Evolutionary conservation across 495 filamentous ascomycete species (phyloP).

Genomic region (Hypoxylon cercidicola): DNA sequence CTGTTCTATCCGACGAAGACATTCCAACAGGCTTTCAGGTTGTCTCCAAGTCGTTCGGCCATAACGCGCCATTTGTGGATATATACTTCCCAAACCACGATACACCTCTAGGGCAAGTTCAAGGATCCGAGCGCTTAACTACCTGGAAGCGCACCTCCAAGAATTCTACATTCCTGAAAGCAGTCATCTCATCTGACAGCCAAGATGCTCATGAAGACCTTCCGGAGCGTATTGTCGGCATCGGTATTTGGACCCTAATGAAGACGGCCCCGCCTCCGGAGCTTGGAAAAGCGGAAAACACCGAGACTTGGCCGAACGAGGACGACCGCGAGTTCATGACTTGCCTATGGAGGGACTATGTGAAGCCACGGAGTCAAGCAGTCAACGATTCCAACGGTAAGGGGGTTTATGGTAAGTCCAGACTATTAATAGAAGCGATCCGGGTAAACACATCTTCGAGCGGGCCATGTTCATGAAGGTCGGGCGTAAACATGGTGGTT

Average conservation of each 20-base stretch:
- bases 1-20: slow-evolving; percentile 29
- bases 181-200: slow-evolving; percentile 2
- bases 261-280: slow-evolving; percentile 31
- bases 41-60: slow-evolving; percentile 35
- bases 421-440: too few relatives aligned
- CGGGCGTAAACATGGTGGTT: too few relatives aligned
- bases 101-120: slow-evolving; percentile 23
- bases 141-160: slow-evolving; percentile 24
- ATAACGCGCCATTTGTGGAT: slow-evolving; percentile 41
- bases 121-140: slow-evolving; percentile 31
- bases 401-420: slow-evolving; percentile 34
- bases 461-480: too few relatives aligned
- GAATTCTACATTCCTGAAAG: slow-evolving; percentile 30
- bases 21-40: slow-evolving; percentile 35
- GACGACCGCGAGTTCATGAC: slow-evolving; percentile 36
- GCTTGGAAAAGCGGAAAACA: slow-evolving; percentile 32
- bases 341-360: slow-evolving; percentile 38
- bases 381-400: slow-evolving; percentile 21
- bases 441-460: too few relatives aligned
- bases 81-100: slow-evolving; percentile 41
- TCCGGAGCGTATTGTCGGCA: slow-evolving; percentile 26
- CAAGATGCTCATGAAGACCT: slow-evolving; percentile 6
- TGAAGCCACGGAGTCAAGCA: slow-evolving; percentile 27
- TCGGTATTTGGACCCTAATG: slow-evolving; percentile 42
- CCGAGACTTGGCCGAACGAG: slow-evolving; percentile 37